Conservation (phyloP, 2,329 filamentous ascomycete species). For the Lachnellula hyalina region DNA sequence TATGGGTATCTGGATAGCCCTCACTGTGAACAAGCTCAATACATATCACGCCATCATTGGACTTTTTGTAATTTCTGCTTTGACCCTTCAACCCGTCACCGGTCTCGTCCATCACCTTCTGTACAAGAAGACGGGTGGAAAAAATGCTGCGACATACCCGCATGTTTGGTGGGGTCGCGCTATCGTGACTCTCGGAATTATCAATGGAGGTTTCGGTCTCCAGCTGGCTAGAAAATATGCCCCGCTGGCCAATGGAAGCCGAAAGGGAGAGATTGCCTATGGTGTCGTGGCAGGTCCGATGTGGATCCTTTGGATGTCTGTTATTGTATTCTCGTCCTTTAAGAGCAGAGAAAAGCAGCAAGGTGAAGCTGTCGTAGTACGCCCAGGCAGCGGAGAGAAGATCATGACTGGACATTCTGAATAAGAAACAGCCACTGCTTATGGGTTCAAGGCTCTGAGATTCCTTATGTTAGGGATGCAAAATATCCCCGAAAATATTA, state of each 20-base stretch:
- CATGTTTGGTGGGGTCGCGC: constrained; percentile 58
- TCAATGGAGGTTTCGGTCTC: constrained; percentile 61
- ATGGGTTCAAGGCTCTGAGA: too few species aligned
- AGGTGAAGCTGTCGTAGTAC: not conserved
- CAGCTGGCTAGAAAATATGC: constrained; percentile 37
- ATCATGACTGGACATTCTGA: not conserved
- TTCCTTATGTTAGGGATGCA: too few species aligned
- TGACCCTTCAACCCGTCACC: constrained; percentile 52
- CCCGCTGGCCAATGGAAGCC: constrained; percentile 16
- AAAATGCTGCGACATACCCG: constrained; percentile 43
- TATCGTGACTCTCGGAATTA: constrained; percentile 52
- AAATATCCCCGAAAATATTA: too few species aligned
- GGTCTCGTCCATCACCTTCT: constrained; percentile 53
- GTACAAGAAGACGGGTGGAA: constrained; percentile 41
- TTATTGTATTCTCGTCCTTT: constrained; percentile 19
- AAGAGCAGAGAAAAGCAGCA: constrained; percentile 5
- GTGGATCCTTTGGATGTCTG: constrained; percentile 40
- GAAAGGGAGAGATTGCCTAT: constrained; percentile 46
- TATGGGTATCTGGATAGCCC: constrained; percentile 45
- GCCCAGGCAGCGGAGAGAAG: not conserved
- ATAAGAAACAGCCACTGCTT: not conserved
- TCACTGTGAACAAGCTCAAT: constrained; percentile 4
- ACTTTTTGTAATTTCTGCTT: constrained; percentile 45
- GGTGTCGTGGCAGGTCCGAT: constrained; percentile 50
- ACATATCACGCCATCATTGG: constrained; percentile 50